Conservation (phyloP, 768 basidiomycete genomes). For the Antrodiella citrinella region DNA sequence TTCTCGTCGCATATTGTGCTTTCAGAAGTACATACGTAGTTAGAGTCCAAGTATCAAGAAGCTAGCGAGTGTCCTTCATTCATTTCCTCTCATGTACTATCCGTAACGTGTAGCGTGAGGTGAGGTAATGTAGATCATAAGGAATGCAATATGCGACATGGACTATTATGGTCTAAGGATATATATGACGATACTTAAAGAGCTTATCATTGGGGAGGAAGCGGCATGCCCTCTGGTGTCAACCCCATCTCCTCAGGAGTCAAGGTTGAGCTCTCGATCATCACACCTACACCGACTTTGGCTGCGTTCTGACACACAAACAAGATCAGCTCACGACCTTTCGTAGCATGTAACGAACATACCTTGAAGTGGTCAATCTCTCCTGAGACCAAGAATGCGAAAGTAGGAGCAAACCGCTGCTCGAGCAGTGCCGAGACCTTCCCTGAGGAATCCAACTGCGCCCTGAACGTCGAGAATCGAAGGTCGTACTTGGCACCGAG, state of each 20-base stretch:
- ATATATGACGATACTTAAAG: conserved; percentile 2
- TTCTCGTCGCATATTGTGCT: too few relatives aligned
- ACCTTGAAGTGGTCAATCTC: conserved; percentile 99
- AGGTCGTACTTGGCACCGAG: conserved; percentile 96
- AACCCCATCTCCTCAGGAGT: conserved; percentile 76
- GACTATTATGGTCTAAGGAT: conserved; percentile 5
- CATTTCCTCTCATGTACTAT: neutral
- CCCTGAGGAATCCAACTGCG: conserved; percentile 89
- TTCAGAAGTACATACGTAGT: too few relatives aligned
- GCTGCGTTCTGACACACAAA: conserved; percentile 61
- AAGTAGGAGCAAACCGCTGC: conserved; percentile 92
- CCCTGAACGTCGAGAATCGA: conserved; percentile 87
- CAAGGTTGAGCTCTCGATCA: conserved; percentile 84
- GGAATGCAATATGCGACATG: neutral
- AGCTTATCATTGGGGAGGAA: conserved; percentile 8
- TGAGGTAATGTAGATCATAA: neutral
- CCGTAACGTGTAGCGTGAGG: neutral
- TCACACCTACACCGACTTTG: conserved; percentile 94
- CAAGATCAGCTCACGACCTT: conserved; percentile 1
- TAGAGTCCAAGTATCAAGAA: too few relatives aligned
- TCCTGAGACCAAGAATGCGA: conserved; percentile 89
- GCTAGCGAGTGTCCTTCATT: too few relatives aligned
- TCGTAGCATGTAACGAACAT: conserved; percentile 12
- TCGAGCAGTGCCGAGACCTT: conserved; percentile 94
- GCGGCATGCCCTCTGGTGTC: conserved; percentile 17